Percentiles rank a stretch among this genome's conserved stretches.
phyloP scores from a whole-genome alignment of 1,284 basidiomycete genomes.

The Neolentinus lepideus region DNA sequence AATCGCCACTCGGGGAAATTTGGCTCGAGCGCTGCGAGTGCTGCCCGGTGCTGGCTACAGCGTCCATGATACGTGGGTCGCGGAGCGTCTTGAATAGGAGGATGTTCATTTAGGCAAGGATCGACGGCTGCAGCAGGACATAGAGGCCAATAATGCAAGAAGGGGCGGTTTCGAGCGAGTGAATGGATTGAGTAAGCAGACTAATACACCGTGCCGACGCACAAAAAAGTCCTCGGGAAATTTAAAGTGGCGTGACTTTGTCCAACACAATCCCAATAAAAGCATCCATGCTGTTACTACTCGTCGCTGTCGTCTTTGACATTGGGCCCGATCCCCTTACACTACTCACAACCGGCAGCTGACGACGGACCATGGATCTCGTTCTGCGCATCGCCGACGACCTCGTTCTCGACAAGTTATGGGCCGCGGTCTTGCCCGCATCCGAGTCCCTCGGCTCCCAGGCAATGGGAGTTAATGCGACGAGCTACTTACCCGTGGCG shows the following conservation, averaged over 20 bases:
- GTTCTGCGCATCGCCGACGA: constrained; percentile 71
- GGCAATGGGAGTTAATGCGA: constrained; percentile 9
- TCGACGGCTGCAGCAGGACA: neutral
- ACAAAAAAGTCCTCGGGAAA: too few species aligned
- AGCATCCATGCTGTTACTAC: neutral
- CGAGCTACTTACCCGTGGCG: constrained; percentile 26
- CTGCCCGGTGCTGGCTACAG: neutral
- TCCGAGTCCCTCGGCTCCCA: constrained; percentile 36
- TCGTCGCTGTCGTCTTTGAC: neutral
- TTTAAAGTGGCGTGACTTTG: neutral
- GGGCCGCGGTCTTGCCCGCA: constrained; percentile 68
- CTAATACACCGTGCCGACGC: neutral
- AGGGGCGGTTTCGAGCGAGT: neutral
- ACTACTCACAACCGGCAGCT: neutral
- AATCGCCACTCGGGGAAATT: neutral
- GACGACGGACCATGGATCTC: constrained; percentile 65
- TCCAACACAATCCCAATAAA: neutral
- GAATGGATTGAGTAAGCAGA: neutral
- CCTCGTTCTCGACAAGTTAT: constrained; percentile 71
- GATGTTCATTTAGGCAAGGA: neutral
- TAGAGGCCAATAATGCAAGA: neutral
- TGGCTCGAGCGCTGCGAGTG: neutral
- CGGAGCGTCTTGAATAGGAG: neutral
- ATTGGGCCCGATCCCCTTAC: neutral
- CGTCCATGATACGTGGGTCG: neutral